Evolutionary conservation across 148 eudicot species (phyloP).

Genomic region (Drosera capensis): DNA sequence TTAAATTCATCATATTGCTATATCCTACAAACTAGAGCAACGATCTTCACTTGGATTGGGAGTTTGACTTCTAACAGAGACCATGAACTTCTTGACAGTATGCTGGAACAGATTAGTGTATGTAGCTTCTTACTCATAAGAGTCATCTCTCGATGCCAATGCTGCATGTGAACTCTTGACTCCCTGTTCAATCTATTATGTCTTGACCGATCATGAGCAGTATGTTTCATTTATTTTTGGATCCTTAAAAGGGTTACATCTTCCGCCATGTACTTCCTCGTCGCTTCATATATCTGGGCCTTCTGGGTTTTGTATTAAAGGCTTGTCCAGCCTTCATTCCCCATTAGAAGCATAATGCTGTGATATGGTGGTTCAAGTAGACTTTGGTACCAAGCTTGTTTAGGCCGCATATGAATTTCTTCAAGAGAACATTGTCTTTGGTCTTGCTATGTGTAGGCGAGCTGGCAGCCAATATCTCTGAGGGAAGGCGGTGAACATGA

Average conservation of each 20-base stretch:
- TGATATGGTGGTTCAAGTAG: too few species aligned
- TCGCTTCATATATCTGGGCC: too few species aligned
- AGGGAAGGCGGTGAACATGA: constrained; percentile 34
- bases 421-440: background rate
- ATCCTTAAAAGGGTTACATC: too few species aligned
- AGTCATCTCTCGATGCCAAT: background rate
- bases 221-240: too few species aligned
- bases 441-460: constrained; percentile 16
- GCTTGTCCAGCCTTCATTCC: too few species aligned
- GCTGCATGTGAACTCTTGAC: constrained; percentile 1
- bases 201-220: too few species aligned
- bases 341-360: too few species aligned
- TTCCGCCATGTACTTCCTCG: too few species aligned
- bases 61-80: constrained; percentile 27
- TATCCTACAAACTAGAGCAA: constrained; percentile 28
- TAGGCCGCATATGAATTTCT: background rate
- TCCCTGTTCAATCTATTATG: too few species aligned
- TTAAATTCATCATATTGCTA: constrained; percentile 48
- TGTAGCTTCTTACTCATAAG: background rate
- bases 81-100: constrained; percentile 33
- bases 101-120: constrained; percentile 30
- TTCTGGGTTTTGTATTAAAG: too few species aligned
- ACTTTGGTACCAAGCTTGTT: background rate
- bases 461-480: constrained; percentile 28
- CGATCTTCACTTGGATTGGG: constrained; percentile 40